Evolutionary conservation across 1,284 basidiomycete genomes (phyloP).

Genomic region (Ceratobasidium papillatum): DNA sequence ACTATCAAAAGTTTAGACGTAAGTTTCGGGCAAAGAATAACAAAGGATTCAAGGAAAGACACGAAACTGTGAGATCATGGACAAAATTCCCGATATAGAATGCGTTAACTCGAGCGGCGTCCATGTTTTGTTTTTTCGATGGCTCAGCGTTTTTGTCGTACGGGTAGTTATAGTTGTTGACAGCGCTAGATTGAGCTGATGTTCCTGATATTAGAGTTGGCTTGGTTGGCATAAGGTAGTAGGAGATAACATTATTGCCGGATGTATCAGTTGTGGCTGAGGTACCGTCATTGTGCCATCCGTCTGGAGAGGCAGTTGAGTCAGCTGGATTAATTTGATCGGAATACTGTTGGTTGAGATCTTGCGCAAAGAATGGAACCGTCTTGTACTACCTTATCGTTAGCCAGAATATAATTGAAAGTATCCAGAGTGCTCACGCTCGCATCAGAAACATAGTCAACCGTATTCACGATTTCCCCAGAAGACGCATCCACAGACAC

Average conservation of each 20-base stretch:
- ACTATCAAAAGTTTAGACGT: neutral
- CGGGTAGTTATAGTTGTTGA: slow-evolving; percentile 37
- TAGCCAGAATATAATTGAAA: neutral
- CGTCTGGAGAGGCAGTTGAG: slow-evolving; percentile 40
- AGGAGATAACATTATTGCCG: slow-evolving; percentile 43
- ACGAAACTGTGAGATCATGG: slow-evolving; percentile 18
- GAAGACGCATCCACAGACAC: slow-evolving; percentile 54
- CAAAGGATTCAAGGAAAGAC: neutral
- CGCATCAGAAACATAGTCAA: slow-evolving; percentile 6
- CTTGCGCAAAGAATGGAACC: slow-evolving; percentile 56
- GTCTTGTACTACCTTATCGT: slow-evolving; percentile 53
- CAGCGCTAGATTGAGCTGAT: slow-evolving; percentile 2
- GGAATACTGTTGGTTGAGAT: slow-evolving; percentile 19
- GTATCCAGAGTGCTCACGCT: neutral
- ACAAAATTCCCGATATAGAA: slow-evolving; percentile 27
- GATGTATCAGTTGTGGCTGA: slow-evolving; percentile 9
- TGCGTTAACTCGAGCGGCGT: slow-evolving; percentile 35
- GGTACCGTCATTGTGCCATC: slow-evolving; percentile 37
- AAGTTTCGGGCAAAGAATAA: neutral
- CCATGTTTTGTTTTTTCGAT: slow-evolving; percentile 1
- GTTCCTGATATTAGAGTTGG: slow-evolving; percentile 8
- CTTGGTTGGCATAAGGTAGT: slow-evolving; percentile 11
- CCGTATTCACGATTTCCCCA: slow-evolving; percentile 1
- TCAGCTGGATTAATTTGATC: slow-evolving; percentile 38
- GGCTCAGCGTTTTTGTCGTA: slow-evolving; percentile 7